A percentile compares a stretch with the other conserved stretches of the same genome.
phyloP scores from a whole-genome alignment of 2,329 filamentous ascomycete genomes.

The Cladosporium velox region DNA sequence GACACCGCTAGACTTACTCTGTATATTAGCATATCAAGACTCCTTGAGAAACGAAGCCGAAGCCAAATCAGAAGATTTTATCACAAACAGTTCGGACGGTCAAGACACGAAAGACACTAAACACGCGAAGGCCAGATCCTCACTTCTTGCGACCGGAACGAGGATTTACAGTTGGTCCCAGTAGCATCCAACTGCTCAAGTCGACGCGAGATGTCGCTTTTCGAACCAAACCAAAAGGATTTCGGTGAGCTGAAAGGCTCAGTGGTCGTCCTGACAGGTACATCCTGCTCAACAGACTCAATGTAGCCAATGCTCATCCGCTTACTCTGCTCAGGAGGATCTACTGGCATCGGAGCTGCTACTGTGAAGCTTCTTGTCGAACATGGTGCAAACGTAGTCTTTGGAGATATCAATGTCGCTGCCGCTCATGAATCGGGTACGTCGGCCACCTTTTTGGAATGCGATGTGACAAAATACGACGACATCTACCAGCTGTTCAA shows the following conservation, averaged over 20 bases:
- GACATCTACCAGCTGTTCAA: slow-evolving; percentile 50
- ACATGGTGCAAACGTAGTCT: slow-evolving; percentile 43
- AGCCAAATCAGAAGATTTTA: not conserved
- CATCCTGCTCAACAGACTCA: not conserved
- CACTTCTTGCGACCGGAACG: not conserved
- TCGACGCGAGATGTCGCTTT: slow-evolving; percentile 18
- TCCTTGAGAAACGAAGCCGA: not conserved
- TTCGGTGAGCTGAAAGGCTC: slow-evolving; percentile 27
- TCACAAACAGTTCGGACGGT: not conserved
- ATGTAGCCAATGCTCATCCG: slow-evolving; percentile 15
- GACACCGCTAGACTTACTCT: not conserved
- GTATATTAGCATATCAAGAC: not conserved
- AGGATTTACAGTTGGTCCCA: not conserved
- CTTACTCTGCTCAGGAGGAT: slow-evolving; percentile 37
- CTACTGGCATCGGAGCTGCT: slow-evolving; percentile 48
- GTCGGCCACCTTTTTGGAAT: slow-evolving; percentile 36
- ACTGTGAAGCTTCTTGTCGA: slow-evolving; percentile 42
- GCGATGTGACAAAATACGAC: slow-evolving; percentile 49
- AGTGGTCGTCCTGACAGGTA: slow-evolving; percentile 30
- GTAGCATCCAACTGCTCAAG: not conserved
- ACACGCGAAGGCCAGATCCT: not conserved
- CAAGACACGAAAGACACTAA: not conserved
- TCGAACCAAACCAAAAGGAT: slow-evolving; percentile 1
- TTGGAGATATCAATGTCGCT: slow-evolving; percentile 43
- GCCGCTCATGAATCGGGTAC: slow-evolving; percentile 29